Evolutionary conservation across 306 rosid species (phyloP), one percentile per base, ranked within the genome.

Genomic region (Castanea crenata): DNA sequence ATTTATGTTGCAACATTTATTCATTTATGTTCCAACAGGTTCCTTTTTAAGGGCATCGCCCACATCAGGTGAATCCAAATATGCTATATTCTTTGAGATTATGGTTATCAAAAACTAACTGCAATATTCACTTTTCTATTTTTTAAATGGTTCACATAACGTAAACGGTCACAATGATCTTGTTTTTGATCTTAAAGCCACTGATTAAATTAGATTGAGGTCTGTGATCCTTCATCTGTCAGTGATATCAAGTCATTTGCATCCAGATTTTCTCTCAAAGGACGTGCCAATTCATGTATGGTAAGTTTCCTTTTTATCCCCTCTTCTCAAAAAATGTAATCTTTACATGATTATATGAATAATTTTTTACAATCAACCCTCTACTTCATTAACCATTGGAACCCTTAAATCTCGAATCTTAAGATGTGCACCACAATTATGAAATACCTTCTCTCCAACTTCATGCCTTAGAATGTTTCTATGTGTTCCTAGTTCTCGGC

Each of bases 221-320:
- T 95, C 55, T 92, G 99, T 82, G 94, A 95, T 88, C 86, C 92
- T 78, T 95, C 99, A 12, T 95, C 99, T 55, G 63, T 92, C 71
- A 64, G 78, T 13, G 94, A 91, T 44, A 79, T 95, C 80, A 92
- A 89, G 88, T 87, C 97, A 74, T 87, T 92, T 20, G 85, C 90
- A 0, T 82, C 95, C 55, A 84, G 87, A 57, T 90, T 95, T 78
- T 86, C 97, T n/a, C n/a, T 7, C 88, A 49, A 91, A 84, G 83
- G 81, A 89, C 29, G 76, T 87, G 46, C 98, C 95, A 20, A 84
- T 95, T 78, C 98, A 95, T 74, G 80, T 92, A 34, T 95, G 99
- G 99, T 95, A 88, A 79, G 32, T 55, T 61, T 9, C 61, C 55
- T 10, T 41, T 27, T 51, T 10, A 71, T 14, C 34, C 63, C 34